Base-by-base conservation (phyloP, 2,329 filamentous ascomycete species). In the Claviceps cyperi region DNA sequence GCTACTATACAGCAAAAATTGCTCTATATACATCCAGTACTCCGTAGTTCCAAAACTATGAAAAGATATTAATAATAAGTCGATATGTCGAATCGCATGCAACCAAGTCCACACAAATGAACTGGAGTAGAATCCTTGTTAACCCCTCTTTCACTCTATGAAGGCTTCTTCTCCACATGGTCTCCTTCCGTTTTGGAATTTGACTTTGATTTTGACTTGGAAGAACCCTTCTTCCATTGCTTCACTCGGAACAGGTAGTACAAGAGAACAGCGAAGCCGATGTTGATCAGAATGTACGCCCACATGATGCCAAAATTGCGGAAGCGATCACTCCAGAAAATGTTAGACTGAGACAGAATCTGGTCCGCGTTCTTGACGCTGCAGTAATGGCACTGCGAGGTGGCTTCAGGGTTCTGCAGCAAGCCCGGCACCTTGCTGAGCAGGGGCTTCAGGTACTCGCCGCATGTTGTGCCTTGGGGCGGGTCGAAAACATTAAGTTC, bases 221-320 rank as follows among this genome's bases (percentile, higher is more conserved):
- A 45, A 4, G 43, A 44, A 15, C n/a, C 32, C 19, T 21, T 41
- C 39, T 57, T 57, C 60, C 62, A 66, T 51, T 62, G 65, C 56
- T 62, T 64, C 4, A 83, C 78, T 14, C 80, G 66, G 58, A 81
- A 77, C 19, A 79, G 55, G 62, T 76, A 87, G 63, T 87, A 87
- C 1, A 81, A 63, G 11, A 70, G 54, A 2, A 84, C 67, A 0
- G 81, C 80, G 2, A 73, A 66, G 39, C 65, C 63, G 39, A 84
- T 72, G 57, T 86, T 84, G 62, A 86, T 83, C 0, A 66, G 52
- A 39, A 86, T 74, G 56, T 76, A 87, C 0, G 70, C 79, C 76
- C 80, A 86, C 58, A 86, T 67, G 40, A 87, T 70, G 1, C 83
- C 84, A 51, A 80, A 86, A 59, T 87, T 84, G 51, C 82, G 71